A percentile compares a stretch with the other conserved stretches of the same genome.
Conservation (phyloP, 352 stramenopile species). For the Globisporangium uncinulatum region DNA sequence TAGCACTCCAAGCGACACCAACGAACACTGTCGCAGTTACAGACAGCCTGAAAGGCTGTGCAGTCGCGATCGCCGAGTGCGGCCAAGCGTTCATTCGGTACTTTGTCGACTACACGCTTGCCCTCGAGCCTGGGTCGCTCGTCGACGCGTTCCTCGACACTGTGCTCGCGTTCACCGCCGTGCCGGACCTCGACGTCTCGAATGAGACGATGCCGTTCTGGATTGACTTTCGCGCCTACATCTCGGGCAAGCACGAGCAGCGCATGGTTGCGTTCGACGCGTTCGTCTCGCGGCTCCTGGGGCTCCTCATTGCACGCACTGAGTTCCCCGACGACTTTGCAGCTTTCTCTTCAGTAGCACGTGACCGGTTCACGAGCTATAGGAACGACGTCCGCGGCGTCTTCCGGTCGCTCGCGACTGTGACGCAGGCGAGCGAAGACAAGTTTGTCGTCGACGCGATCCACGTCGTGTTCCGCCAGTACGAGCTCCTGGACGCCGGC, state of each 20-base stretch:
- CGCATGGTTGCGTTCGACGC: constrained; percentile 61
- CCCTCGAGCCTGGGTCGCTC: constrained; percentile 47
- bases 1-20: constrained; percentile 21
- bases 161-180: constrained; percentile 59
- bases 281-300: constrained; percentile 66
- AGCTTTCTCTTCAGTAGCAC: constrained; percentile 31
- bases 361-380: constrained; percentile 61
- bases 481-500: constrained; percentile 44
- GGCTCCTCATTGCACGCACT: constrained; percentile 64
- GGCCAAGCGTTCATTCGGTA: constrained; percentile 71
- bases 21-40: constrained; percentile 26
- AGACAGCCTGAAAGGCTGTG: constrained; percentile 39
- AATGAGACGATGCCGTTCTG: constrained; percentile 83
- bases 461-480: constrained; percentile 66
- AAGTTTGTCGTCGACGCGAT: constrained; percentile 76
- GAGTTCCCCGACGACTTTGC: constrained; percentile 59
- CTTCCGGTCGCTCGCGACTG: constrained; percentile 72
- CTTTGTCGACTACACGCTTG: constrained; percentile 74
- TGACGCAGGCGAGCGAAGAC: constrained; percentile 61
- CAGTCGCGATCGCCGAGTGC: constrained; percentile 60
- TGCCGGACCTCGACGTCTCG: constrained; percentile 58
- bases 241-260: constrained; percentile 73
- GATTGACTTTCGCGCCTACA: constrained; percentile 71
- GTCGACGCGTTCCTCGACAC: constrained; percentile 76
- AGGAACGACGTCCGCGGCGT: constrained; percentile 70